Conservation (phyloP, 1,284 basidiomycete species). For the Ceratobasidium theobromae region DNA sequence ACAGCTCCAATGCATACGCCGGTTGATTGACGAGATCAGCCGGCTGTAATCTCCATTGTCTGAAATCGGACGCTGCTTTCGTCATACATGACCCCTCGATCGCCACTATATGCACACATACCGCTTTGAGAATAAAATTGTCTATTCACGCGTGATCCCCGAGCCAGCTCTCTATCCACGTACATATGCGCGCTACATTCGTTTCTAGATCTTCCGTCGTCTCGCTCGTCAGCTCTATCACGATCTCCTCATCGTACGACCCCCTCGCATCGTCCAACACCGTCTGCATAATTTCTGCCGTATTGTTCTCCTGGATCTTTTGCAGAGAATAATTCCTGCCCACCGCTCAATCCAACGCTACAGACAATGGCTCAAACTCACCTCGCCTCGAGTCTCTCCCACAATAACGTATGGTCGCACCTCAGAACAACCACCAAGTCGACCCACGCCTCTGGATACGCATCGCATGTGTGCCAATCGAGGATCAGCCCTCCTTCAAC, state of each 20-base stretch:
- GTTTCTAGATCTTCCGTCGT: constrained; percentile 78
- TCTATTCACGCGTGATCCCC: constrained; percentile 42
- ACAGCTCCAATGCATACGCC: constrained; percentile 4
- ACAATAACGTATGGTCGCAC: constrained; percentile 87
- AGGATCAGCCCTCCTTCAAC: constrained; percentile 79
- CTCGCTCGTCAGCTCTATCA: constrained; percentile 85
- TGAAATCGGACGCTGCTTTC: too few relatives aligned
- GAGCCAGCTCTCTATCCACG: constrained; percentile 84
- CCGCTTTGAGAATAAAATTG: too few relatives aligned
- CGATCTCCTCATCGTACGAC: constrained; percentile 81
- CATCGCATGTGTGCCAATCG: constrained; percentile 96
- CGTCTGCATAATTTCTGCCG: constrained; percentile 97
- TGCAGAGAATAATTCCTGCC: constrained; percentile 83
- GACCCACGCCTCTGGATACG: constrained; percentile 95
- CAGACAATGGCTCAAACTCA: constrained; percentile 45
- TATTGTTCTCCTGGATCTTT: constrained; percentile 98
- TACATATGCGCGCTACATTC: constrained; percentile 80
- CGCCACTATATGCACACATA: too few relatives aligned
- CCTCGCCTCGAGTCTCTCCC: constrained; percentile 93
- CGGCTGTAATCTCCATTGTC: neutral
- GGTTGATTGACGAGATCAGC: neutral
- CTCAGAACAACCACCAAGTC: constrained; percentile 95
- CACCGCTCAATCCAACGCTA: neutral
- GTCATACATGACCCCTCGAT: too few relatives aligned
- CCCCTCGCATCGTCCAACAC: constrained; percentile 85